Conservation (phyloP, 2,329 filamentous ascomycete genomes). For the Thielaviopsis punctulata region DNA sequence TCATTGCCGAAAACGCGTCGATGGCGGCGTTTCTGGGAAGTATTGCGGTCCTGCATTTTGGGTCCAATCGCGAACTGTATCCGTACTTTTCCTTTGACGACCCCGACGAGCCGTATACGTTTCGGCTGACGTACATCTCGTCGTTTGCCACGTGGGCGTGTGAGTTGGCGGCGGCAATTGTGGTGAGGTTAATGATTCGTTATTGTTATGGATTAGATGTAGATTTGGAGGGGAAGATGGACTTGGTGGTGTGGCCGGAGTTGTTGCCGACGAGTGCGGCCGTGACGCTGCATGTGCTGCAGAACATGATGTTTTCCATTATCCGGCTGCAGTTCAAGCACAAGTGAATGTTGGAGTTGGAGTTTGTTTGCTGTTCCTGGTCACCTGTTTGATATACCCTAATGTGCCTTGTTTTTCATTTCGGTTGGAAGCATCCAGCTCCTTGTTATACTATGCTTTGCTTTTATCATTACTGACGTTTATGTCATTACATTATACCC, state of each 20-base stretch:
- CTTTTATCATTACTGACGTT: not conserved
- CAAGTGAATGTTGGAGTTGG: conserved; percentile 2
- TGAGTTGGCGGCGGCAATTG: conserved; percentile 43
- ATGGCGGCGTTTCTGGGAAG: conserved; percentile 53
- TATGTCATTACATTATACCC: not conserved
- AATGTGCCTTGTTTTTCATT: not conserved
- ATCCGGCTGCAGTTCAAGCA: conserved; percentile 42
- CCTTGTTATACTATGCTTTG: not conserved
- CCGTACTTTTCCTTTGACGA: conserved; percentile 51
- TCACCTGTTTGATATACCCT: not conserved
- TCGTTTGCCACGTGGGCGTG: conserved; percentile 49
- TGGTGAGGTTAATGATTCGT: conserved; percentile 40
- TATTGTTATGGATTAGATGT: conserved; percentile 44
- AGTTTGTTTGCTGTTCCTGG: not conserved
- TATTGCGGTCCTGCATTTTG: conserved; percentile 48
- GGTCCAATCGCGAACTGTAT: conserved; percentile 49
- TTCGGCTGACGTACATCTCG: conserved; percentile 44
- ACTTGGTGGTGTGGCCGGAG: conserved; percentile 50
- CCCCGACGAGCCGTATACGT: conserved; percentile 36
- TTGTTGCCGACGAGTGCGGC: conserved; percentile 47
- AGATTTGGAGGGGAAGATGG: conserved; percentile 45
- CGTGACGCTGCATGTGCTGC: conserved; percentile 49
- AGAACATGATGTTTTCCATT: conserved; percentile 58
- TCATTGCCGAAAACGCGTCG: conserved; percentile 47
- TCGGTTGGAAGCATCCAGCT: not conserved